phyloP scores from a whole-genome alignment of 352 stramenopile species.

The Phytophthora capsici region DNA sequence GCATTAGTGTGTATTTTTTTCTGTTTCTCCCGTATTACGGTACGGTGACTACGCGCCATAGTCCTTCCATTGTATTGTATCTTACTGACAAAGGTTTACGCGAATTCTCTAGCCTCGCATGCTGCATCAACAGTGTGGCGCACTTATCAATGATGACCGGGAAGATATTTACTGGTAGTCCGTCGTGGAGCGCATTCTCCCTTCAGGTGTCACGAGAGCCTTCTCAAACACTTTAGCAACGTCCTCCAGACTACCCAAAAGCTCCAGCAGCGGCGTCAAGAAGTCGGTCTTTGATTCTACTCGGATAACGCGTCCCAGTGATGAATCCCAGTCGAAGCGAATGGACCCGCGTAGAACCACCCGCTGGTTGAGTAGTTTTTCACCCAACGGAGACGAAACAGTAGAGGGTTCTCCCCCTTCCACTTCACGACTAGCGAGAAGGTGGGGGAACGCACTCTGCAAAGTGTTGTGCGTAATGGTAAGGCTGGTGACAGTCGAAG shows the following conservation, averaged over 20 bases:
- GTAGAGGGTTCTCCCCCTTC: neutral
- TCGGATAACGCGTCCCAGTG: conserved; percentile 1
- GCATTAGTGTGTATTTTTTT: too few species aligned
- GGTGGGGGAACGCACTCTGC: conserved; percentile 15
- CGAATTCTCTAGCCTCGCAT: too few species aligned
- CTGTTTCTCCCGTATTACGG: too few species aligned
- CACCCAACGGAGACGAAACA: neutral
- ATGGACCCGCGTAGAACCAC: conserved; percentile 14
- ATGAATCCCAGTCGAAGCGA: conserved; percentile 19
- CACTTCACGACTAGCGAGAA: neutral
- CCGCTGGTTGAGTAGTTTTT: conserved; percentile 12
- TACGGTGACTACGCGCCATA: too few species aligned
- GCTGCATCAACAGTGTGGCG: too few species aligned
- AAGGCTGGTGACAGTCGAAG: conserved; percentile 2
- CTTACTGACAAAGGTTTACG: too few species aligned
- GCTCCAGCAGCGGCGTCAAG: conserved; percentile 4
- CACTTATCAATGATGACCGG: too few species aligned
- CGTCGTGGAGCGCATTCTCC: too few species aligned
- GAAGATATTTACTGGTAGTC: too few species aligned
- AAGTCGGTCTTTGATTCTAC: conserved; percentile 14
- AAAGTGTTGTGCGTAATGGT: conserved; percentile 19
- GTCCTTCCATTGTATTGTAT: too few species aligned
- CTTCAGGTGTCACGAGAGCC: conserved; percentile 13
- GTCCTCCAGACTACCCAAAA: conserved; percentile 20
- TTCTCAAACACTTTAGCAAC: conserved; percentile 15